Base-by-base conservation (phyloP, 192 early-diverging fungal genomes). In the Geranomyces michiganensis region DNA sequence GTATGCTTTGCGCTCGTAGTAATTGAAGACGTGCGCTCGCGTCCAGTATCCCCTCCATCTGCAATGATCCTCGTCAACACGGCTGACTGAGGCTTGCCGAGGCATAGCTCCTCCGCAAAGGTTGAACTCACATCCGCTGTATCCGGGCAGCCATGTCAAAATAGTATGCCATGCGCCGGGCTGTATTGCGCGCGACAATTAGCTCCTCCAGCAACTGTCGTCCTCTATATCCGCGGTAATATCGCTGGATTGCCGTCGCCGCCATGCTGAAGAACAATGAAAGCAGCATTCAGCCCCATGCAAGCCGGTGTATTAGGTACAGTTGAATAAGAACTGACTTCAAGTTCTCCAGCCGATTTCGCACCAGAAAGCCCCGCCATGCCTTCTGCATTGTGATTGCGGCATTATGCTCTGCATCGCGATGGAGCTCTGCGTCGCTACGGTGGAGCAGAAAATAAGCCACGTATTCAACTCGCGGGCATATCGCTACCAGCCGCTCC, bases 1-100 rank as follows among this genome's bases (percentile, higher is more conserved):
- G 66, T 77, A 81, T 5, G 21, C 41, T 43, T 81, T 82, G 4
- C 83, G 78, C 26, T 30, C 30, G 62, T 77, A 70, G 62, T 69
- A 85, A 60, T 85, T 71, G 44, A 82, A 82, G 7, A 65, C 73
- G 48, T 67, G 29, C 62, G 83, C 81, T 6, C 83, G 67, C 15
- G 33, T 71, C 32, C 56, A 26, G 68, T 77, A 85, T 12, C 79
- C 83, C 22, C 77, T 56, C 80, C 80, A 85, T 49, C 80, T 82
- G 58, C 27, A 61, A 62, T 22, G 13, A 32, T 9, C 36, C 10
- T 41, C 10, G 36, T 41, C 36, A 41, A 41, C 36, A 41, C 5
- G n/a, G n/a, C n/a, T 10, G 36, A 10, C 36, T 41, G 3, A 41
- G 10, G 36, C 10, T 13, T 21, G 24, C 15, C 56, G 49, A 3